phyloP scores from a whole-genome alignment of 495 filamentous ascomycete genomes.

The Aspergillus bertholletiae region DNA sequence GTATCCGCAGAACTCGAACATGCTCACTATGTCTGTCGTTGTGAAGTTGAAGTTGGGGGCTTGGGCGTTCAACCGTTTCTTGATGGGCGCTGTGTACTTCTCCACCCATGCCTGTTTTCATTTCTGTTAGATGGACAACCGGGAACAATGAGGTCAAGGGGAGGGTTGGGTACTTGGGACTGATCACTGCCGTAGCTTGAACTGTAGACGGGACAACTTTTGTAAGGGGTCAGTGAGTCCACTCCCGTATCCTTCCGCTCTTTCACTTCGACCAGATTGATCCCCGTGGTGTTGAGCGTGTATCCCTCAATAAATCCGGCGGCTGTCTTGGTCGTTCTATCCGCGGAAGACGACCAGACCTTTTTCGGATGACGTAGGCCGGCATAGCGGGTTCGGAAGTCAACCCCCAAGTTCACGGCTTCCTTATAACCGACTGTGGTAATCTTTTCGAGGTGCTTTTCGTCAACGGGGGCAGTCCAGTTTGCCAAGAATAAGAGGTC shows the following conservation, averaged over 20 bases:
- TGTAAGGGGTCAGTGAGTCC: slow-evolving; percentile 23
- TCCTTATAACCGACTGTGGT: slow-evolving; percentile 18
- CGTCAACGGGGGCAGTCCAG: slow-evolving; percentile 17
- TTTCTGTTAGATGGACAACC: not conserved
- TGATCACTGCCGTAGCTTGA: slow-evolving; percentile 19
- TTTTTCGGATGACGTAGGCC: slow-evolving; percentile 9
- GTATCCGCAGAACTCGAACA: slow-evolving; percentile 27
- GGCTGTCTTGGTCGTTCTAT: slow-evolving; percentile 16
- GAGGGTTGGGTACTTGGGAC: slow-evolving; percentile 12
- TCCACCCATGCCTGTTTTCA: slow-evolving; percentile 10
- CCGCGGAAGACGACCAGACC: slow-evolving; percentile 18
- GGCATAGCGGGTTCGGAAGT: slow-evolving; percentile 11
- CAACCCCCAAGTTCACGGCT: slow-evolving; percentile 10
- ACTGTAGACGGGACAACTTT: slow-evolving; percentile 19
- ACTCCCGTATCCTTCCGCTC: slow-evolving; percentile 18
- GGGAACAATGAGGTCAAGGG: not conserved
- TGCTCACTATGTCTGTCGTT: slow-evolving; percentile 17
- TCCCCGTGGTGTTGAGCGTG: slow-evolving; percentile 8
- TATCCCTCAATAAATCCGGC: slow-evolving; percentile 18
- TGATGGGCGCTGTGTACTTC: slow-evolving; percentile 16
- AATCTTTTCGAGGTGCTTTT: slow-evolving; percentile 20
- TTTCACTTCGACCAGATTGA: slow-evolving; percentile 13
- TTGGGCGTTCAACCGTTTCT: slow-evolving; percentile 10
- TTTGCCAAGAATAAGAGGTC: slow-evolving; percentile 13
- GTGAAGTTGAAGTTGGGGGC: slow-evolving; percentile 21